A percentile compares a stretch with the other conserved stretches of the same genome.
phyloP scores from a whole-genome alignment of 2,329 filamentous ascomycete genomes.

The Fusarium humuli region DNA sequence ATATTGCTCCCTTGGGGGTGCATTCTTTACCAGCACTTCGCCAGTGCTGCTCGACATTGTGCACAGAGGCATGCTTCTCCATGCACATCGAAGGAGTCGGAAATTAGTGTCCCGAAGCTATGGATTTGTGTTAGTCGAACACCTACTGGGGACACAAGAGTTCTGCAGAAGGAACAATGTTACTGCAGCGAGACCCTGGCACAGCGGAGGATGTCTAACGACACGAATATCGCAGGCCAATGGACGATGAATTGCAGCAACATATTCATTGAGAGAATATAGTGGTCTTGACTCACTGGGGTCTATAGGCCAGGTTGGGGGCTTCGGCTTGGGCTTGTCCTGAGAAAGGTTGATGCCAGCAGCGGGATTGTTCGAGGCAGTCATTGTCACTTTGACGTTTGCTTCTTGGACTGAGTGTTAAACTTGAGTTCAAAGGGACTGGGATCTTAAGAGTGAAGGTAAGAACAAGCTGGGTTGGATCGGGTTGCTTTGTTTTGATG shows the following conservation, averaged over 20 bases:
- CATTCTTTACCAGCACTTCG: neutral
- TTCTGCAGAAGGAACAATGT: constrained; percentile 13
- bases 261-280: neutral
- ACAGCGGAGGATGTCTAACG: constrained; percentile 15
- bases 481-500: constrained; percentile 5
- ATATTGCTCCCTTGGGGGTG: neutral
- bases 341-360: constrained; percentile 7
- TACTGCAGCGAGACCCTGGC: constrained; percentile 22
- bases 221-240: neutral
- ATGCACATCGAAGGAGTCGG: neutral
- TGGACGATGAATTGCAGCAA: neutral
- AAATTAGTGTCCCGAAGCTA: constrained; percentile 23
- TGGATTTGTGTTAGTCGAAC: constrained; percentile 11
- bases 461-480: neutral
- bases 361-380: neutral
- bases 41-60: neutral
- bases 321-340: constrained; percentile 26
- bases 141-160: constrained; percentile 10
- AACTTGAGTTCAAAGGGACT: neutral
- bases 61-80: neutral
- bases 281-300: constrained; percentile 13
- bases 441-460: neutral
- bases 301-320: constrained; percentile 25
- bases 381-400: constrained; percentile 21
- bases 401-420: neutral